Evolutionary conservation across 805 yeast species (phyloP), one percentile per base, ranked within the genome.

Genomic region (Nakazawaea siamensis): DNA sequence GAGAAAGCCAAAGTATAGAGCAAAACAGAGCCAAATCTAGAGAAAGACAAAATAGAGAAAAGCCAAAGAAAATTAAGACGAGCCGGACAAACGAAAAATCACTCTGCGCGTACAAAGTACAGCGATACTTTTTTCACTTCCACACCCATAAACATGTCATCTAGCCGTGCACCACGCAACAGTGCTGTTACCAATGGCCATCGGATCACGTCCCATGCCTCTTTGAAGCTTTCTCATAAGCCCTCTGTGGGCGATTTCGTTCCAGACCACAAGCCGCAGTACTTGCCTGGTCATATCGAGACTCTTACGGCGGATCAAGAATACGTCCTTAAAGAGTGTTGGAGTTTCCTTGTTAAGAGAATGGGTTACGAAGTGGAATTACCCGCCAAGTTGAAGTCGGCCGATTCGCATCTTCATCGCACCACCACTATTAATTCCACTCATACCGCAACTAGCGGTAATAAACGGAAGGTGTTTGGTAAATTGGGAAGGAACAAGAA

Each of bases 271-370:
- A 30, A 35, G 18, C 34, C 34, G 2, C 16, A 16, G 5, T 35
- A 35, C 24, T 16, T 13, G 13, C 51, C 60, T 5, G 76, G 76
- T 5, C 62, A 72, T 43, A 59, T 63, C 28, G 62, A 59, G 38
- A 61, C 68, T 2, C 50, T 75, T 21, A 63, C 70, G 3, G 45
- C 57, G 2, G 80, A 78, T 17, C 76, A 81, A 52, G 88, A 81
- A 48, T 47, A 67, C 33, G 64, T 67, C 14, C 57, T 81, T 49
- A 83, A 83, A 54, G 84, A 80, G 48, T 66, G 70, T 4, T 83
- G 88, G 87, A 76, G 80, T 33, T 67, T 75, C 46, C 47, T 76
- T 31, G 59, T 82, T 43, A 73, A 71, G 44, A 70, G 62, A 39
- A 66, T 78, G 66, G 86, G 84, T 4, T 62, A 68, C 47, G 51